Conservation (phyloP, 2,329 filamentous ascomycete genomes). For the Phyllosticta citriasiana region DNA sequence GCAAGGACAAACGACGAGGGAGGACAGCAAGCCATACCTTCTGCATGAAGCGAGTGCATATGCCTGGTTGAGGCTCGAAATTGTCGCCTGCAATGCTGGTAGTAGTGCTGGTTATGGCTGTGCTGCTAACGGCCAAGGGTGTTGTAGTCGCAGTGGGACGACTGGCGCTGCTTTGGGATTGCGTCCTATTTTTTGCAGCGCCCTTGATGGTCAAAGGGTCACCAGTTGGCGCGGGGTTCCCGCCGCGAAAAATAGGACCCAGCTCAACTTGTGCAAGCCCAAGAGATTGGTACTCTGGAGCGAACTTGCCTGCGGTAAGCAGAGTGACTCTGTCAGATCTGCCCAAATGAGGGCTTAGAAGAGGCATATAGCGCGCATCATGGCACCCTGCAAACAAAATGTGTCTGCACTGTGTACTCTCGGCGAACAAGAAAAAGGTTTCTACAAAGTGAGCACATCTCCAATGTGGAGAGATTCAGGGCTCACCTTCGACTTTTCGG, state of each 20-base stretch:
- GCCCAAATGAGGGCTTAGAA: slow-evolving; percentile 44
- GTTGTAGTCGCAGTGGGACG: background rate
- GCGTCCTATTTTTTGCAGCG: background rate
- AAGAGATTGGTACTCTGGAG: slow-evolving; percentile 44
- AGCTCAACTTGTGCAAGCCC: slow-evolving; percentile 43
- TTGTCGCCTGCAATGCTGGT: background rate
- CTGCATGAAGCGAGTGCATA: background rate
- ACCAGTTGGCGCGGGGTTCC: background rate
- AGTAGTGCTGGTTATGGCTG: background rate
- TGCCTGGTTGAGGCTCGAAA: background rate
- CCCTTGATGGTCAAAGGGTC: background rate
- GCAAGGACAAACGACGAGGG: background rate
- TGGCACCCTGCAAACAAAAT: slow-evolving; percentile 56
- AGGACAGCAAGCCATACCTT: background rate
- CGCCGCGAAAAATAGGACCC: slow-evolving; percentile 40
- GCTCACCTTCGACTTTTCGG: slow-evolving; percentile 47
- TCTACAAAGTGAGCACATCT: slow-evolving; percentile 15
- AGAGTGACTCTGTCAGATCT: slow-evolving; percentile 45
- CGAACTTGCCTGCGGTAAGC: slow-evolving; percentile 41
- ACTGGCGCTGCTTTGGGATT: background rate
- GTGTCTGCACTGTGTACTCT: slow-evolving; percentile 53
- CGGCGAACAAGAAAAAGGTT: slow-evolving; percentile 41
- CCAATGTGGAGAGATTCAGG: background rate
- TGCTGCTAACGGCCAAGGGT: background rate
- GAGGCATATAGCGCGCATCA: slow-evolving; percentile 47